phyloP scores from a whole-genome alignment of 768 basidiomycete genomes.

The Xerocomus brunneocitrinus region DNA sequence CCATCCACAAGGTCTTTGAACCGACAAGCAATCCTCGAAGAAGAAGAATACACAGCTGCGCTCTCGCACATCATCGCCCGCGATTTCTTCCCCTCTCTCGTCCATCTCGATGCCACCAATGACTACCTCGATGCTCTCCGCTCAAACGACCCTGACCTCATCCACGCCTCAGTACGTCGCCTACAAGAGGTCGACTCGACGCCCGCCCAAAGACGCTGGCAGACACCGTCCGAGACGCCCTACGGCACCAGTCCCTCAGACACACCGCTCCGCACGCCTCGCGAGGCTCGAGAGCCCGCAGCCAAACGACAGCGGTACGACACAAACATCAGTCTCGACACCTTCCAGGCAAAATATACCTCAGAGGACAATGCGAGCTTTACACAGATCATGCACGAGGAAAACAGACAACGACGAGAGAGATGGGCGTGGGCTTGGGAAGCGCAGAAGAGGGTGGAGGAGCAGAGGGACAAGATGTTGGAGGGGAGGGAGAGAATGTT shows the following conservation, averaged over 20 bases:
- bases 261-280: conserved; percentile 56
- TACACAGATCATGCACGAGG: conserved; percentile 84
- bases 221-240: conserved; percentile 62
- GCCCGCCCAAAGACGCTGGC: conserved; percentile 35
- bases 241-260: conserved; percentile 55
- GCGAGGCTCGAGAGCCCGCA: conserved; percentile 38
- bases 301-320: conserved; percentile 60
- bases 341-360: conserved; percentile 88
- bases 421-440: conserved; percentile 93
- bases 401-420: conserved; percentile 79
- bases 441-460: conserved; percentile 78
- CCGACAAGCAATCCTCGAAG: conserved; percentile 69
- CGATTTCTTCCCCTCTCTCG: conserved; percentile 95
- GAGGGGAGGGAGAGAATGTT: conserved; percentile 67
- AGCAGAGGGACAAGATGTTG: conserved; percentile 58
- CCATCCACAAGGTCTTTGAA: conserved; percentile 54
- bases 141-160: conserved; percentile 71
- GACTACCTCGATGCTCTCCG: conserved; percentile 77
- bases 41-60: conserved; percentile 92
- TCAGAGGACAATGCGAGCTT: conserved; percentile 98
- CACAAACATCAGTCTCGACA: conserved; percentile 64
- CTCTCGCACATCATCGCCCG: conserved; percentile 91
- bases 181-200: conserved; percentile 60
- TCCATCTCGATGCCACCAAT: conserved; percentile 85
- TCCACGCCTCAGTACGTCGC: conserved; percentile 69